Base-by-base conservation (phyloP, 768 basidiomycete species). In the Amanita rimosa region DNA sequence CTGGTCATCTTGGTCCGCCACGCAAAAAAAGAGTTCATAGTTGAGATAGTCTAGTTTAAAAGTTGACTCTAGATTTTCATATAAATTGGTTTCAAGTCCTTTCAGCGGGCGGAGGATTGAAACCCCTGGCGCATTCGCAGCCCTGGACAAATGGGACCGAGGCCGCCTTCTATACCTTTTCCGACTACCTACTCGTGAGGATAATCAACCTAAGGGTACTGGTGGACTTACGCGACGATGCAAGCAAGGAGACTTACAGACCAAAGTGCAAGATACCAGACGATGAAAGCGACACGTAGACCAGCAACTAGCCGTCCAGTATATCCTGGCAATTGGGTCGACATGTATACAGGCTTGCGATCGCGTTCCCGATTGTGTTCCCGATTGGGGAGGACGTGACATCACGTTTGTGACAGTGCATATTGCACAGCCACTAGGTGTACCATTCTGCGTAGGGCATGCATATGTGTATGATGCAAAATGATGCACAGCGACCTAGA, bases 91-190 rank as follows among this genome's bases (percentile, higher is more conserved):
- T 64, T 99, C 96, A 19, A 99, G 71, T 11, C 96, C 96, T 62
- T 94, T 94, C 44, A 99, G 72, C 6, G 96, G 96, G 40, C 96
- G 81, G 44, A 98, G 73, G 56, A 98, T 91, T 2, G 93, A 90
- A 26, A 98, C 95, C 16, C 93, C 95, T 9, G 93, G 92, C 3
- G 78, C 76, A 14, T 70, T 60, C 14, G 62, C 57, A 6, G 67
- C 53, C n/a, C 71, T 69, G 5, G 76, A 66, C 29, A 76, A 68
- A 26, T 79, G 82, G 5, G 81, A 82, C 14, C 75, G 74, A 24
- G 81, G 80, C 27, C 81, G 75, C 44, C 73, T 65, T 39, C 82
- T 73, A 62, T 93, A 96, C 39, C 88, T 75, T 58, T 71, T 78
- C 13, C 87, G 81, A 19, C 93, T 96, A 49, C 16, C 44, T 29